phyloP scores from a whole-genome alignment of 1,139 yeast genomes.

The Candida labiduridarum region DNA sequence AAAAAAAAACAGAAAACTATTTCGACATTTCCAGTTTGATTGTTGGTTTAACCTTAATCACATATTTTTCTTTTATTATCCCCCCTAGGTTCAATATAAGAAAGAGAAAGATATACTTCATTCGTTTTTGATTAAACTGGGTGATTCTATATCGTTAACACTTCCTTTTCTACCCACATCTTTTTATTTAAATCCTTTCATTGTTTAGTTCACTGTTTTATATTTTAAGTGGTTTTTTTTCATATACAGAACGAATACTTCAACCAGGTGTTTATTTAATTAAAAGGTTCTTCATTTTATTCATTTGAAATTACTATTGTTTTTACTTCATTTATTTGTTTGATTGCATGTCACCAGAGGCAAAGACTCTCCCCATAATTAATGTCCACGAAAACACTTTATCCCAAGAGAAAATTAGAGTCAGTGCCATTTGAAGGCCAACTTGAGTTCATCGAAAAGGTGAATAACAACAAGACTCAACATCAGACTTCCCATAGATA shows the following conservation, averaged over 20 bases:
- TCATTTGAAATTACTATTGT: conserved; percentile 3
- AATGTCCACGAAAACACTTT: conserved; percentile 16
- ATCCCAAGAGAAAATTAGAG: conserved; percentile 32
- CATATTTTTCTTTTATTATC: background rate
- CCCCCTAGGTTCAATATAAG: background rate
- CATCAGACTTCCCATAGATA: conserved; percentile 15
- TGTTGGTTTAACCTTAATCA: conserved; percentile 4
- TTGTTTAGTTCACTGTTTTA: conserved; percentile 2
- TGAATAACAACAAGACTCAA: conserved; percentile 16
- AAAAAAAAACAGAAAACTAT: background rate
- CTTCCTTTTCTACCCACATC: background rate
- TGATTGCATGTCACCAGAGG: conserved; percentile 7
- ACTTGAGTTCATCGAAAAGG: conserved; percentile 27
- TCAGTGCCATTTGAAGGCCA: conserved; percentile 34
- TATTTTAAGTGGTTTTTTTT: conserved; percentile 3
- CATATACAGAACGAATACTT: background rate
- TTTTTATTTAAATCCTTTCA: background rate
- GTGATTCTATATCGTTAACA: background rate
- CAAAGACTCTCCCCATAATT: conserved; percentile 3
- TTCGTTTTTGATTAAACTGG: conserved; percentile 3
- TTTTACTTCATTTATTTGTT: background rate
- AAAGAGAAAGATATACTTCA: conserved; percentile 1
- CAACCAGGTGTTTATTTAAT: conserved; percentile 5
- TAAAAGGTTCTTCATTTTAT: background rate
- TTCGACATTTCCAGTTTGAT: conserved; percentile 2